Evolutionary conservation across 2,329 filamentous ascomycete species (phyloP).

Genomic region (Epichloe brachyelytri): DNA sequence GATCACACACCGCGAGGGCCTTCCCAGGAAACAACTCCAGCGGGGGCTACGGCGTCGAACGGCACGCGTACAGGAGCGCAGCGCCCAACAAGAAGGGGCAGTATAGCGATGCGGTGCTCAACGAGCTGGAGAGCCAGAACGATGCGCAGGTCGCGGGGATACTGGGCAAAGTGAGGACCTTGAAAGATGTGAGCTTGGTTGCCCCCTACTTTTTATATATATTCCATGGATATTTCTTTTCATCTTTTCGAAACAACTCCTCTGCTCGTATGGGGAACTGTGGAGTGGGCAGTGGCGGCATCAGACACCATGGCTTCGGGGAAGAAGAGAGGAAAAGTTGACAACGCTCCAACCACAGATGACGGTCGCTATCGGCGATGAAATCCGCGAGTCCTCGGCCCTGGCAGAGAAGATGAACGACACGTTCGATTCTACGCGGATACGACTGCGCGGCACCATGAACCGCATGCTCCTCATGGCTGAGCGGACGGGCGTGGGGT

Average conservation of each 20-base stretch:
- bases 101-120: slow-evolving; percentile 83
- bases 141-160: slow-evolving; percentile 84
- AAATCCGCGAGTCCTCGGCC: slow-evolving; percentile 81
- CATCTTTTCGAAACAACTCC: too few relatives aligned
- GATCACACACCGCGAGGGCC: slow-evolving; percentile 27
- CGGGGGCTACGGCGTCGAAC: slow-evolving; percentile 13
- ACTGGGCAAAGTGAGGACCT: slow-evolving; percentile 71
- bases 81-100: slow-evolving; percentile 73
- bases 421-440: slow-evolving; percentile 72
- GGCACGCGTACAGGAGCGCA: slow-evolving; percentile 44
- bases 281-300: too few relatives aligned
- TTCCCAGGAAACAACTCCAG: slow-evolving; percentile 21
- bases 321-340: too few relatives aligned
- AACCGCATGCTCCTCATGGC: slow-evolving; percentile 96
- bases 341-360: slow-evolving; percentile 39
- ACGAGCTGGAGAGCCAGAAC: slow-evolving; percentile 92
- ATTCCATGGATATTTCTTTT: too few relatives aligned
- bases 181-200: slow-evolving; percentile 63
- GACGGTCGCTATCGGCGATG: slow-evolving; percentile 84
- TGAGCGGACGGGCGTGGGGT: slow-evolving; percentile 82
- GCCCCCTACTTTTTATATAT: neutral
- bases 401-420: slow-evolving; percentile 95
- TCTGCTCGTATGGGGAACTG: too few relatives aligned
- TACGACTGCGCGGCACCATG: slow-evolving; percentile 83
- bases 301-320: too few relatives aligned